phyloP scores from a whole-genome alignment of 2,329 filamentous ascomycete genomes.

The Sporothrix brasiliensis region DNA sequence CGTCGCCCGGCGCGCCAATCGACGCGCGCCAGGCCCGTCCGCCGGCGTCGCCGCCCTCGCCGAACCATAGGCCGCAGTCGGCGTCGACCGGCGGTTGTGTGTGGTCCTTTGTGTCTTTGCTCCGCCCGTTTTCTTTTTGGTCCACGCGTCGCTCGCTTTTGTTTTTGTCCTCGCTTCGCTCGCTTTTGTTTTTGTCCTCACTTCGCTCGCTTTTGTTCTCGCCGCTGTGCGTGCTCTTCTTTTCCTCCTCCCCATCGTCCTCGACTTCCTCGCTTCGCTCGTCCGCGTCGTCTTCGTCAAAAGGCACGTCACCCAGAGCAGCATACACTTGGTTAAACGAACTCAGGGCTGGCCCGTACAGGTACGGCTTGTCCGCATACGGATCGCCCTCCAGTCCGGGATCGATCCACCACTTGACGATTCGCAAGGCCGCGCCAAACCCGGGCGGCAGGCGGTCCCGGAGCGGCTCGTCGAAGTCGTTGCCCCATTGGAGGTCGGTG shows the following conservation, averaged over 20 bases:
- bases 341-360: slow-evolving; percentile 81
- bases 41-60: slow-evolving; percentile 66
- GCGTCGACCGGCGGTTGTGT: slow-evolving; percentile 45
- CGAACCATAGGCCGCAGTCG: slow-evolving; percentile 56
- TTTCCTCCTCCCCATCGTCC: neutral
- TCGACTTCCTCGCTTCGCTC: neutral
- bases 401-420: slow-evolving; percentile 89
- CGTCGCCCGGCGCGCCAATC: slow-evolving; percentile 54
- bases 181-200: neutral
- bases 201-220: neutral
- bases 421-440: slow-evolving; percentile 79
- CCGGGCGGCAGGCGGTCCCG: slow-evolving; percentile 82
- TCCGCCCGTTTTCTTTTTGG: too few species aligned
- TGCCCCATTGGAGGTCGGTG: slow-evolving; percentile 82
- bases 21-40: slow-evolving; percentile 52
- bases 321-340: slow-evolving; percentile 77
- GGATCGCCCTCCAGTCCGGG: slow-evolving; percentile 88
- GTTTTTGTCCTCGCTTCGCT: neutral
- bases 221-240: neutral
- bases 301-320: slow-evolving; percentile 50
- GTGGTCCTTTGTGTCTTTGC: slow-evolving; percentile 30
- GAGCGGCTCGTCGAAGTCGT: slow-evolving; percentile 92
- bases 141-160: slow-evolving; percentile 41
- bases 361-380: slow-evolving; percentile 80
- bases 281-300: slow-evolving; percentile 38